Conservation (phyloP, 495 filamentous ascomycete genomes). For the Jackrogersella minutella region DNA sequence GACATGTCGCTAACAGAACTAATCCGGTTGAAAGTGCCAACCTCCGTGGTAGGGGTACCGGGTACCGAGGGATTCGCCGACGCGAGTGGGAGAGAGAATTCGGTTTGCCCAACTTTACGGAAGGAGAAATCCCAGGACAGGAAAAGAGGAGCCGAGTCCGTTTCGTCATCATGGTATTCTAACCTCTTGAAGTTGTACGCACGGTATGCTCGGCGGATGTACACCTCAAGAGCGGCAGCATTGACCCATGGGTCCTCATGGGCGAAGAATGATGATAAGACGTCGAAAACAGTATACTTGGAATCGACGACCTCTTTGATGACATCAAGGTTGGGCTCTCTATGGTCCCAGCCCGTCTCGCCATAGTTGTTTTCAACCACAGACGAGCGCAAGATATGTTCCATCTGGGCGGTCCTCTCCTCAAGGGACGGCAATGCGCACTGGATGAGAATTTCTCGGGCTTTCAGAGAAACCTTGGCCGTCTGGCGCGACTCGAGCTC, state of each 20-base stretch:
- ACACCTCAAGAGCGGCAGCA: slow-evolving; percentile 91
- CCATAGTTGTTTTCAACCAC: slow-evolving; percentile 97
- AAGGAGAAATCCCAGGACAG: slow-evolving; percentile 96
- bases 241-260: slow-evolving; percentile 96
- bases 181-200: slow-evolving; percentile 89
- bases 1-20: slow-evolving; percentile 97
- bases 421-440: slow-evolving; percentile 95
- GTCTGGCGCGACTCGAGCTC: slow-evolving; percentile 90
- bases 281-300: slow-evolving; percentile 97
- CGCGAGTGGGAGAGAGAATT: slow-evolving; percentile 81
- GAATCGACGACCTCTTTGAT: slow-evolving; percentile 98
- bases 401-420: slow-evolving; percentile 95
- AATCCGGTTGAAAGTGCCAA: slow-evolving; percentile 76
- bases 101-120: slow-evolving; percentile 87
- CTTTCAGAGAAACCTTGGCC: slow-evolving; percentile 96
- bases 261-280: slow-evolving; percentile 90
- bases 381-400: slow-evolving; percentile 95
- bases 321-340: slow-evolving; percentile 83
- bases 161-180: slow-evolving; percentile 79
- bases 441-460: slow-evolving; percentile 95
- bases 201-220: slow-evolving; percentile 95
- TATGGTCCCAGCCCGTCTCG: slow-evolving; percentile 96
- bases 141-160: slow-evolving; percentile 75
- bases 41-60: slow-evolving; percentile 74
- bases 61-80: slow-evolving; percentile 83